Conservation (phyloP, 2,329 filamentous ascomycete genomes). For the Elsinoe arachidis region DNA sequence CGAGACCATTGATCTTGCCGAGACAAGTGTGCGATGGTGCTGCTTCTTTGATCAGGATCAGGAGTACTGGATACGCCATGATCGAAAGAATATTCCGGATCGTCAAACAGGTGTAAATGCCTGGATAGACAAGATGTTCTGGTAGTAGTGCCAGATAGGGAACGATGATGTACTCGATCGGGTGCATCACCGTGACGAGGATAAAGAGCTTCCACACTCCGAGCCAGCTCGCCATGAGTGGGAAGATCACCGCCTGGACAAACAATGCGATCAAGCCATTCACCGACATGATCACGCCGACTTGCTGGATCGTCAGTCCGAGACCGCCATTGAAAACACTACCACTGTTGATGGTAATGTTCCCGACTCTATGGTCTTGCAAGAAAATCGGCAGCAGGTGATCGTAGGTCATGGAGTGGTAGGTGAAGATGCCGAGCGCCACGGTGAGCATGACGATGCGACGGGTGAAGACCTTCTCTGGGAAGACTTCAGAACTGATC, state of each 20-base stretch:
- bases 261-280: constrained; percentile 64
- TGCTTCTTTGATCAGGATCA: constrained; percentile 66
- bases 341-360: constrained; percentile 21
- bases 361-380: constrained; percentile 58
- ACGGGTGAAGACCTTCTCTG: constrained; percentile 47
- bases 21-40: constrained; percentile 54
- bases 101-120: constrained; percentile 57
- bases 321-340: constrained; percentile 47
- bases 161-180: constrained; percentile 58
- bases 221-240: constrained; percentile 52
- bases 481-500: constrained; percentile 25
- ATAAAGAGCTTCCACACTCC: constrained; percentile 62
- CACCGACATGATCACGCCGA: constrained; percentile 59
- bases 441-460: constrained; percentile 67
- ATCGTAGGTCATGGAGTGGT: constrained; percentile 92
- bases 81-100: constrained; percentile 62
- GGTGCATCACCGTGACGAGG: constrained; percentile 56
- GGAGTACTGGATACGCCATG: constrained; percentile 56
- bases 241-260: constrained; percentile 65
- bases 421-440: constrained; percentile 84
- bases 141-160: constrained; percentile 58
- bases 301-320: constrained; percentile 56
- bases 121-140: constrained; percentile 43
- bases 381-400: constrained; percentile 88
- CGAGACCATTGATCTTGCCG: constrained; percentile 63